phyloP scores from a whole-genome alignment of 108 stramenopile species.

The Skeletonema marinoi region DNA sequence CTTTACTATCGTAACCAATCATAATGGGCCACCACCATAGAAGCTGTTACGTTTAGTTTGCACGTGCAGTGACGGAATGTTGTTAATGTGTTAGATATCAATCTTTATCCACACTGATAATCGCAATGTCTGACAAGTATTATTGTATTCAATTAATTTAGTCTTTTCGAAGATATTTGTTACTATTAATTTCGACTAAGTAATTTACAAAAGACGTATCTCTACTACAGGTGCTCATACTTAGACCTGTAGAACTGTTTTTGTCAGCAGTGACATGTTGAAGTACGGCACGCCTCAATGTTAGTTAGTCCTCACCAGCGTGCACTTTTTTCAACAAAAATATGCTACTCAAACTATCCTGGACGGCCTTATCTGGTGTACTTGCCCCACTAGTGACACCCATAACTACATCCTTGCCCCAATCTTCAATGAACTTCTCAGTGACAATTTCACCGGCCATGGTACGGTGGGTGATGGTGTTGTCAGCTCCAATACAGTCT shows the following conservation, averaged over 20 bases:
- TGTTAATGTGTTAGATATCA: no score
- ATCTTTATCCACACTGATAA: no score
- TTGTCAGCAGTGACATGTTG: neutral
- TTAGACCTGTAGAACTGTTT: neutral
- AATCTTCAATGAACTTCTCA: slow-evolving; percentile 72
- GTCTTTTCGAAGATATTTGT: no score
- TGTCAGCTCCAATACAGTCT: slow-evolving; percentile 87
- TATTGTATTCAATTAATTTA: no score
- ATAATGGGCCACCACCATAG: no score
- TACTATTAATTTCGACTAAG: slow-evolving; percentile 3
- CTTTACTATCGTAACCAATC: no score
- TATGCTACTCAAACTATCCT: slow-evolving; percentile 84
- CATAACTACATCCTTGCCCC: slow-evolving; percentile 75
- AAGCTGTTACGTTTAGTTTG: no score
- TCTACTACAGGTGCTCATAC: neutral
- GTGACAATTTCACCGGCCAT: slow-evolving; percentile 87
- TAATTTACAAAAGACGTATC: neutral
- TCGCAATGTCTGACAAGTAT: no score
- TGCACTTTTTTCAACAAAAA: slow-evolving; percentile 82
- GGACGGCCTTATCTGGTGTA: slow-evolving; percentile 89
- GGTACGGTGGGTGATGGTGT: slow-evolving; percentile 87
- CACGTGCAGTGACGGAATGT: no score
- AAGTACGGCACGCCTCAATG: neutral
- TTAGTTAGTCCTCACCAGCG: slow-evolving; percentile 8
- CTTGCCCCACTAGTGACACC: slow-evolving; percentile 98